Conservation (phyloP, 306 rosid species). For the Cicer yamashitae region DNA sequence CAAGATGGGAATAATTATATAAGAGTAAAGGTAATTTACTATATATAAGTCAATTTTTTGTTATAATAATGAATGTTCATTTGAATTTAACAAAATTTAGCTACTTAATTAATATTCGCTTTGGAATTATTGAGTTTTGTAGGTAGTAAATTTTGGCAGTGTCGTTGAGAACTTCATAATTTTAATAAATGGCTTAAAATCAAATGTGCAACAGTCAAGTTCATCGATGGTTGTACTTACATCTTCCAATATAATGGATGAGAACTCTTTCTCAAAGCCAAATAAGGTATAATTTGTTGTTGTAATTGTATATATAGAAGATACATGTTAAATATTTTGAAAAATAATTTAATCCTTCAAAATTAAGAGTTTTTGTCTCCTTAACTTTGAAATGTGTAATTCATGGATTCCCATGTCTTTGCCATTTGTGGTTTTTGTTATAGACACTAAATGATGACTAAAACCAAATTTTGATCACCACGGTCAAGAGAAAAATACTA, state of each 20-base stretch:
- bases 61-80: neutral
- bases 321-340: too few relatives aligned
- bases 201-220: constrained; percentile 40
- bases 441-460: too few relatives aligned
- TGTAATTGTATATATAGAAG: too few relatives aligned
- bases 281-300: constrained; percentile 55
- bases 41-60: neutral
- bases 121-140: constrained; percentile 4
- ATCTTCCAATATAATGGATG: constrained; percentile 59
- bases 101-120: neutral
- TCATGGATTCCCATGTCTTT: too few relatives aligned
- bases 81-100: neutral
- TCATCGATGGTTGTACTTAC: constrained; percentile 58
- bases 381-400: too few relatives aligned
- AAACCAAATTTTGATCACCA: too few relatives aligned
- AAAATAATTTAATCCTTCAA: neutral
- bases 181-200: constrained; percentile 47
- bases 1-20: constrained; percentile 49
- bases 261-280: constrained; percentile 68
- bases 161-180: constrained; percentile 49
- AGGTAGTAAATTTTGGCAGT: constrained; percentile 71
- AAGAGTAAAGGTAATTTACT: constrained; percentile 64
- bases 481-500: too few relatives aligned
- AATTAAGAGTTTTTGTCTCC: too few relatives aligned
- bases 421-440: too few relatives aligned